Conservation (phyloP, 768 basidiomycete genomes). For the Terana coerulea region DNA sequence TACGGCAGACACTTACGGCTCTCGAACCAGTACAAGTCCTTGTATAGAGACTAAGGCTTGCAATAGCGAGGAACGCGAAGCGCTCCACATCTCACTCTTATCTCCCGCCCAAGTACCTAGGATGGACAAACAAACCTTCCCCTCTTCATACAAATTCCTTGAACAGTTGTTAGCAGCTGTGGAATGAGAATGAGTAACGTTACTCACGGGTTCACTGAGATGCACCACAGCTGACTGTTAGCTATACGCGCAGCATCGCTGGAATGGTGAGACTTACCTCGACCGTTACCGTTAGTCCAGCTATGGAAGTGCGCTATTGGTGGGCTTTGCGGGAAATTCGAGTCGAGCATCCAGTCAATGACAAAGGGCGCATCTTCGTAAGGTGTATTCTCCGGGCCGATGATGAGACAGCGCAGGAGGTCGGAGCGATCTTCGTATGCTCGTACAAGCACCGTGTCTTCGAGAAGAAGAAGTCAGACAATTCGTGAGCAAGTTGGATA, state of each 20-base stretch:
- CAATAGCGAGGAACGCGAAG: slow-evolving; percentile 78
- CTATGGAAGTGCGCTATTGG: slow-evolving; percentile 88
- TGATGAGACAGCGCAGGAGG: slow-evolving; percentile 81
- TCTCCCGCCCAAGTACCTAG: slow-evolving; percentile 93
- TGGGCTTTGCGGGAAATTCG: slow-evolving; percentile 77
- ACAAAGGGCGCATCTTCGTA: slow-evolving; percentile 94
- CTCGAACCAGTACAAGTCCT: slow-evolving; percentile 87
- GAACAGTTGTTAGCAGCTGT: neutral
- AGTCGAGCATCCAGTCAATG: slow-evolving; percentile 90
- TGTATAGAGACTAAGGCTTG: slow-evolving; percentile 95
- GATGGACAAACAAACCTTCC: slow-evolving; percentile 91
- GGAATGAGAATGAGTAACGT: neutral
- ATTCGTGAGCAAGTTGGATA: neutral
- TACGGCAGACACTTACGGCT: slow-evolving; percentile 59
- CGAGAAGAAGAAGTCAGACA: neutral
- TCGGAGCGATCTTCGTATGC: slow-evolving; percentile 89
- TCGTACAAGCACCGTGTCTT: slow-evolving; percentile 85
- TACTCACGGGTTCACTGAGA: slow-evolving; percentile 74
- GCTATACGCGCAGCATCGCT: neutral
- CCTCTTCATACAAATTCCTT: slow-evolving; percentile 92
- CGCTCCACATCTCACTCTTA: slow-evolving; percentile 82
- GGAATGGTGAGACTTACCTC: slow-evolving; percentile 45
- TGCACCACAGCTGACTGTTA: neutral
- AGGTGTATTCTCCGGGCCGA: slow-evolving; percentile 93
- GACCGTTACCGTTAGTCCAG: slow-evolving; percentile 92